Conservation (phyloP, 2,329 filamentous ascomycete species). For the Cadophora sp. region DNA sequence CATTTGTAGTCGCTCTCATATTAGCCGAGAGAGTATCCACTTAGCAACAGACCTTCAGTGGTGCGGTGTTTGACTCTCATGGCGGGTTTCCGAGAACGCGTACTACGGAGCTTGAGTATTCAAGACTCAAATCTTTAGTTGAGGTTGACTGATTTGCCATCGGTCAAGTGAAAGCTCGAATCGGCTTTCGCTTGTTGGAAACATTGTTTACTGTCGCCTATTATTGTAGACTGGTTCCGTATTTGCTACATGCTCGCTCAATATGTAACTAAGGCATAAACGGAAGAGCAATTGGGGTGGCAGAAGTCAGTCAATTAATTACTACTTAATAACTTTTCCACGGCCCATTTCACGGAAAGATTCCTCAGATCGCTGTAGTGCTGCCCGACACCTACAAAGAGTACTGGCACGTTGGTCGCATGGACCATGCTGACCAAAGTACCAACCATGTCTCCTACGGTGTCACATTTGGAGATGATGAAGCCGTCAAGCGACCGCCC, state of each 20-base stretch:
- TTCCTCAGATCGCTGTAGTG: slow-evolving; percentile 73
- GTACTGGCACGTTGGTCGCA: slow-evolving; percentile 92
- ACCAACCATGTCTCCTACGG: slow-evolving; percentile 91
- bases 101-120: neutral
- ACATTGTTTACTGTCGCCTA: neutral
- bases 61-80: neutral
- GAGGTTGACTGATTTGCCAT: neutral
- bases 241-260: neutral
- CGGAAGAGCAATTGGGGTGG: neutral
- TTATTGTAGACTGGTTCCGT: neutral
- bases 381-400: slow-evolving; percentile 83
- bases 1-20: neutral
- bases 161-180: neutral
- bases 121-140: neutral
- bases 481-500: slow-evolving; percentile 88
- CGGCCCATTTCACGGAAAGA: slow-evolving; percentile 73
- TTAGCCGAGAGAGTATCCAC: neutral
- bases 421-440: slow-evolving; percentile 97
- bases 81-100: too few species aligned
- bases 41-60: neutral
- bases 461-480: slow-evolving; percentile 98
- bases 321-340: slow-evolving; percentile 64
- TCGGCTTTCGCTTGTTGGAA: neutral
- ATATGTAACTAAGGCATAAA: neutral
- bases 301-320: slow-evolving; percentile 35